These are phyloP conservation scores for Plectosphaerella plurivora DNA, from an alignment of 2,329 filamentous ascomycete species.

Conservation along the genomic window DNA sequence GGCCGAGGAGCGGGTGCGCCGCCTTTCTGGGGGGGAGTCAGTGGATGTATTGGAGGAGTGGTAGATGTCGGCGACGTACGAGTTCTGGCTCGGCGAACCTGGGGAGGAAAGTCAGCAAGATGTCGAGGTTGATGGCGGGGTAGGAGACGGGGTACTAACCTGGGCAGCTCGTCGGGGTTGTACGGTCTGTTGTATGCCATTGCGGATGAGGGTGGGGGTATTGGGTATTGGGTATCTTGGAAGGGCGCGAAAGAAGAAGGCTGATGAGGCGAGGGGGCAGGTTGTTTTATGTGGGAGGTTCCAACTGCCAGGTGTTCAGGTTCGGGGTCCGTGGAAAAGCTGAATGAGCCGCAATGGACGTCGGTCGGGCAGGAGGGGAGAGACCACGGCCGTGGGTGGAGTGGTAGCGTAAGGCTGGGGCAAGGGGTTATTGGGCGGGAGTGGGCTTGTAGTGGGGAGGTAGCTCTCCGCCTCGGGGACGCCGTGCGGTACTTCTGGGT, in stretches of 20 bases:
- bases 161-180: constrained; percentile 92
- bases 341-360: not conserved
- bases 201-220: constrained; percentile 17
- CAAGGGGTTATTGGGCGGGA: too few relatives aligned
- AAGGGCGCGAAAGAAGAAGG: not conserved
- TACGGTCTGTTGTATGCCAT: constrained; percentile 96
- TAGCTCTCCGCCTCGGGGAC: too few relatives aligned
- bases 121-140: constrained; percentile 17
- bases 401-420: too few relatives aligned
- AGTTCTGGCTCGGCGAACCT: constrained; percentile 74
- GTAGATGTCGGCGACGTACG: constrained; percentile 37
- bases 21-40: constrained; percentile 13
- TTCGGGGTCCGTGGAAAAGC: not conserved
- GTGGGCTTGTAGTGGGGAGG: too few relatives aligned
- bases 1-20: constrained; percentile 10
- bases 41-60: constrained; percentile 2
- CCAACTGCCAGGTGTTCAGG: too few relatives aligned
- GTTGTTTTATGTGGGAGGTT: not conserved
- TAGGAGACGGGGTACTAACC: constrained; percentile 50
- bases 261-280: too few relatives aligned
- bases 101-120: constrained; percentile 3
- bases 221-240: not conserved
- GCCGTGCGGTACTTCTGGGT: too few relatives aligned
- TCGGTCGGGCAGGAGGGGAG: not conserved
- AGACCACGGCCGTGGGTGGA: too few relatives aligned